phyloP scores from a whole-genome alignment of 2,329 filamentous ascomycete genomes.

The Daldinia eschscholtzii region DNA sequence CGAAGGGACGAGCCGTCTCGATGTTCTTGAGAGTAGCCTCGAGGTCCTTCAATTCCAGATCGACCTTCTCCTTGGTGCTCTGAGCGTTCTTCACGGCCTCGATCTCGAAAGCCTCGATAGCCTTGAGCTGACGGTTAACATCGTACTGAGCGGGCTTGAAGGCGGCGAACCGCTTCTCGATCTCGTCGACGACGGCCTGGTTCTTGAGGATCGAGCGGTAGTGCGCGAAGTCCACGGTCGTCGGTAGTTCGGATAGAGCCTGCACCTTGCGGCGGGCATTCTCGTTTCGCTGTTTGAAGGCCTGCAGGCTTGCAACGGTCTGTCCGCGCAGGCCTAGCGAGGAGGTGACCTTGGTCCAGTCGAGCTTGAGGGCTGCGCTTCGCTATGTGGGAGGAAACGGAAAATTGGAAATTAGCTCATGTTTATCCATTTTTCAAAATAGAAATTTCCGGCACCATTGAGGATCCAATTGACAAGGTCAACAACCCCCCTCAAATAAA shows the following conservation, averaged over 20 bases:
- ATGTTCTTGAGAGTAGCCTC: conserved; percentile 97
- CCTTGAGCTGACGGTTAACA: conserved; percentile 92
- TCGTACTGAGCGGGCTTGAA: conserved; percentile 97
- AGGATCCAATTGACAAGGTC: conserved; percentile 45
- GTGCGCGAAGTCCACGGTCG: conserved; percentile 90
- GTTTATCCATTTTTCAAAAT: conserved; percentile 20
- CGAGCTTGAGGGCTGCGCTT: conserved; percentile 98
- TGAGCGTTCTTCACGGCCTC: conserved; percentile 97
- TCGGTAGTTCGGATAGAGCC: conserved; percentile 84
- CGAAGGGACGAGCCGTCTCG: conserved; percentile 93
- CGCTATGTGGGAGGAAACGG: conserved; percentile 69
- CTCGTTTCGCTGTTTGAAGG: conserved; percentile 99
- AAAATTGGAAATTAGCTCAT: conserved; percentile 68
- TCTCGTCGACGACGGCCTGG: conserved; percentile 93
- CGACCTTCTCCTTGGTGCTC: conserved; percentile 96
- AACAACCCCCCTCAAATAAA: background rate
- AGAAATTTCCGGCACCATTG: conserved; percentile 45
- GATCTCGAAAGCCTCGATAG: conserved; percentile 96
- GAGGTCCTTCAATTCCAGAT: conserved; percentile 93
- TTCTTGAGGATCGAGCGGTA: conserved; percentile 97
- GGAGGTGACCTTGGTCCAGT: conserved; percentile 95
- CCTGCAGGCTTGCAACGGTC: conserved; percentile 89
- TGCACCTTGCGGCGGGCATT: conserved; percentile 95
- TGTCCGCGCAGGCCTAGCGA: conserved; percentile 96
- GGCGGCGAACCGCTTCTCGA: conserved; percentile 91